Conservation (phyloP, 139 green algal genomes). For the Tetratostichococcus sp. region DNA sequence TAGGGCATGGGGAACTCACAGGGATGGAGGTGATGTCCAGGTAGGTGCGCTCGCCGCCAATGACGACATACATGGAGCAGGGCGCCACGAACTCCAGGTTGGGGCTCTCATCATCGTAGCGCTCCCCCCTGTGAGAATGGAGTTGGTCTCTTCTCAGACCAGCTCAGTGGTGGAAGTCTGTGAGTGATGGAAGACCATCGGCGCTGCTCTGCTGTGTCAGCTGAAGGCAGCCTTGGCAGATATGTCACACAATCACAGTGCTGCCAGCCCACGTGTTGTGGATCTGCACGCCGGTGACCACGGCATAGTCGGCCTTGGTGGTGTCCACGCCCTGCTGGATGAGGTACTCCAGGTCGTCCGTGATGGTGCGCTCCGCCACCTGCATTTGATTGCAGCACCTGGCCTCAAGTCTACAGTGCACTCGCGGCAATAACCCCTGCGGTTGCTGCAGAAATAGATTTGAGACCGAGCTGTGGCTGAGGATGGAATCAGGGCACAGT, state of each 20-base stretch:
- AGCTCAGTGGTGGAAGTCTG: no score
- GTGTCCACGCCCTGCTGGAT: constrained; percentile 76
- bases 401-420: no score
- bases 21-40: constrained; percentile 63
- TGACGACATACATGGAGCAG: constrained; percentile 62
- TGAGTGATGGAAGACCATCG: no score
- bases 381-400: constrained; percentile 2
- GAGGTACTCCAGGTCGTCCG: constrained; percentile 82
- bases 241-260: no score
- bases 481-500: no score
- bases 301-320: constrained; percentile 78
- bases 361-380: constrained; percentile 72
- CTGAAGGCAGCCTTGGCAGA: no score
- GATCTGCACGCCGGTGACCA: constrained; percentile 20
- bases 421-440: no score
- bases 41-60: constrained; percentile 66
- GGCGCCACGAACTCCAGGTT: constrained; percentile 72
- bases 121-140: constrained; percentile 57
- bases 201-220: no score
- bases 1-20: no score
- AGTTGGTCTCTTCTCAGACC: no score
- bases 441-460: no score
- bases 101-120: constrained; percentile 45
- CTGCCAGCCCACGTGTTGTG: constrained; percentile 24
- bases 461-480: no score